Evolutionary conservation across 352 stramenopile species (phyloP), one percentile per base, ranked within the genome.

Genomic region (Pythium phragmitis): DNA sequence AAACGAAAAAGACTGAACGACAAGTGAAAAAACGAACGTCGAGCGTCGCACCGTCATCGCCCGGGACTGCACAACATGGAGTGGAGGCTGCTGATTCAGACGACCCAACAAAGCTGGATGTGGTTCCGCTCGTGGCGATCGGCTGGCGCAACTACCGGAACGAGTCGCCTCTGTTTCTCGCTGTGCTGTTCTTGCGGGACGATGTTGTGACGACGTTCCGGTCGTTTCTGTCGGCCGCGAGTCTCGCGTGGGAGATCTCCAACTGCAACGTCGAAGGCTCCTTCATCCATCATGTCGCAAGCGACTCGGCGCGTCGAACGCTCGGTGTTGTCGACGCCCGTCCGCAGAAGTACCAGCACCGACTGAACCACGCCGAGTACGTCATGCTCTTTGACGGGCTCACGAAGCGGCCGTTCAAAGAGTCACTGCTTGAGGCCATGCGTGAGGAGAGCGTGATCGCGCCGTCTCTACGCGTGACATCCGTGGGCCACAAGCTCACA

Each of bases 211-310:
- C 9, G 4, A 52, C 76, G 2, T 82, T 91, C 53, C 57, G 59
- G 2, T 41, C 46, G 11, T 64, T 72, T 3, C 67, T 94, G 17
- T 76, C 74, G 33, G n/a, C 60, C 1, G 61, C 53, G 36, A 87
- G 80, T 43, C 54, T 88, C 13, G 33, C 26, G 2, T 88, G 74
- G 76, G 82, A 94, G 36, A 55, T 87, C 5, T 42, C 65, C 30
- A 79, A 87, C 66, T 77, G 80, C 50, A 92, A 88, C 59, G 77
- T 89, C 16, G 85, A 94, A 64, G 85, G 85, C n/a, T 84, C 83
- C 4, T 88, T 72, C 36, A 68, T 91, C 4, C 71, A 85, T 19
- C 79, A 91, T 55, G 67, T 91, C 26, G 73, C 74, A 4, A 80
- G 73, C 54, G 76, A 79, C 13, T n/a, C 47, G 0, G 70, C 77